Percentiles rank a stretch among this genome's conserved stretches.
Evolutionary conservation across 805 yeast genomes (phyloP).

Genomic region (Hanseniaspora guilliermondii): DNA sequence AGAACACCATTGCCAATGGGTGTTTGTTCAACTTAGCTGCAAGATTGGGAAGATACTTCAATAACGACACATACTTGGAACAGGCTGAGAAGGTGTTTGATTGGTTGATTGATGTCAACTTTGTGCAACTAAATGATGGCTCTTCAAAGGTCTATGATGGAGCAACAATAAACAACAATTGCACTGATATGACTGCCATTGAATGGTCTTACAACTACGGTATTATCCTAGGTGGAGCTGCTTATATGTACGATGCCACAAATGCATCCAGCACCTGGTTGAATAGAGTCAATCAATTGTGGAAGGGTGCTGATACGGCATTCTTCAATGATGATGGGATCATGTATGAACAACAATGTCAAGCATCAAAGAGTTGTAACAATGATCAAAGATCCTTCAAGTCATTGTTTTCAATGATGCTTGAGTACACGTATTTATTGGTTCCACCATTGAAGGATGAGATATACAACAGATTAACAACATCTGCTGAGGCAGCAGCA

Average conservation of each 20-base stretch:
- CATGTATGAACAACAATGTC: constrained; percentile 55
- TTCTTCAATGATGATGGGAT: constrained; percentile 39
- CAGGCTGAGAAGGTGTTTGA: constrained; percentile 68
- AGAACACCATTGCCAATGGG: constrained; percentile 84
- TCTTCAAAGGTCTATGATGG: constrained; percentile 49
- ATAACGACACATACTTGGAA: constrained; percentile 57
- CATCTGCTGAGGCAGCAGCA: constrained; percentile 58
- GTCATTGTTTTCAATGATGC: constrained; percentile 50
- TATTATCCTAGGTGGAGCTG: constrained; percentile 57
- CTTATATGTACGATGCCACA: constrained; percentile 59
- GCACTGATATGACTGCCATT: constrained; percentile 42
- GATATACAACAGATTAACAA: constrained; percentile 31
- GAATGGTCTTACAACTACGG: constrained; percentile 86
- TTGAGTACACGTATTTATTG: constrained; percentile 44
- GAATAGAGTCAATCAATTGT: constrained; percentile 33
- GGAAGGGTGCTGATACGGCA: constrained; percentile 36
- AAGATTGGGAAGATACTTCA: constrained; percentile 70
- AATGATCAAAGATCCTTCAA: constrained; percentile 68
- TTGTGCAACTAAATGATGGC: constrained; percentile 32
- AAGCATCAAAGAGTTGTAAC: constrained; percentile 41
- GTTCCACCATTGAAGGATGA: constrained; percentile 37
- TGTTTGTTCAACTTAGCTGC: constrained; percentile 80
- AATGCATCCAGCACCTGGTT: constrained; percentile 41
- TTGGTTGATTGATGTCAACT: constrained; percentile 53
- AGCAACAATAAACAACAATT: constrained; percentile 43